Evolutionary conservation across 495 filamentous ascomycete genomes (phyloP), one percentile per base, ranked within the genome.

Genomic region (Delitschia confertaspora): DNA sequence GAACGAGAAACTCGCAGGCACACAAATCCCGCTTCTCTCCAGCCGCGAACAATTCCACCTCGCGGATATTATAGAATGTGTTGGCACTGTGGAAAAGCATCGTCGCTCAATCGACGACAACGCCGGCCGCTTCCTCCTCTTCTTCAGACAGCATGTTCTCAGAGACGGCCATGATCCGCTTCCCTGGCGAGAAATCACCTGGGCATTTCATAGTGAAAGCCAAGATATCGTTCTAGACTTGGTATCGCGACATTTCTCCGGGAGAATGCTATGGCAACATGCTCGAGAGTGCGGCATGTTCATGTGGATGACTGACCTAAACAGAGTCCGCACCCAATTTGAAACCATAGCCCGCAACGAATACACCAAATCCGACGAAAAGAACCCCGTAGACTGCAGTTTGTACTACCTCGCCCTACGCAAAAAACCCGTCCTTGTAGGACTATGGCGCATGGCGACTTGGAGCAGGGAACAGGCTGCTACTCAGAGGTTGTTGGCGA

Each of bases 141-240:
- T 91, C 61, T 93, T 93, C 67, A 73, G 84, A 11, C 85, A 93
- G 49, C 79, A 91, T 59, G 80, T 78, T 42, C 66, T 96, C 25
- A 73, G 80, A 8, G 73, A 61, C 69, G 71, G 20, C 72, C 78
- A 55, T 19, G 31, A 48, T 4, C 70, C 76, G 14, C 76, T 95
- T 51, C 82, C 83, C 3, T 99, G 88, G 85, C 71, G 93, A 60
- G 89, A 95, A 56, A 89, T 94, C 44, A 80, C 82, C 34, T 96
- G 89, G 88, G 93, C 89, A 16, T 89, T 82, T 52, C 87, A 95
- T 61, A 93, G 86, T 49, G 72, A 65, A 10, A 94, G 85, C 42
- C 91, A 99, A 62, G 93, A 96, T 59, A 91, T 96, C 30, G 68
- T 99, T 6, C 65, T 85, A 1, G 88, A 95, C 60, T 75, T 94